Evolutionary conservation across 2,329 filamentous ascomycete genomes (phyloP).

Genomic region (Neocucurbitaria cava): DNA sequence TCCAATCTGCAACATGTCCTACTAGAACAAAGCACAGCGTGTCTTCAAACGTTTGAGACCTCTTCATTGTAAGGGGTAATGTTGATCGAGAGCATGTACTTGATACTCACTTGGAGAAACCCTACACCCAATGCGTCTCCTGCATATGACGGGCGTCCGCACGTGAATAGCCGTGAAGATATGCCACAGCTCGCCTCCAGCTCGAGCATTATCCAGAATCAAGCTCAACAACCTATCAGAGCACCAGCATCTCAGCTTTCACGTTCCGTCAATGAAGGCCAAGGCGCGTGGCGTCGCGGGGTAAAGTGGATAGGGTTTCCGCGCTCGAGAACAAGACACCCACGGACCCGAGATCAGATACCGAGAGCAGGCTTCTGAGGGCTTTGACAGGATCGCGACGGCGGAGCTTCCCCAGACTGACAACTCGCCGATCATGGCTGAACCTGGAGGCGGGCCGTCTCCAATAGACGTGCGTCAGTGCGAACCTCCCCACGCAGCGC

Average conservation of each 20-base stretch:
- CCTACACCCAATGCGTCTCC: background rate
- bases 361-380: slow-evolving; percentile 16
- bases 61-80: background rate
- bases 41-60: background rate
- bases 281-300: slow-evolving; percentile 14
- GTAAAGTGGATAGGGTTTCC: slow-evolving; percentile 6
- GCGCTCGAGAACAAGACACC: background rate
- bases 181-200: background rate
- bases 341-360: slow-evolving; percentile 6
- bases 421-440: slow-evolving; percentile 7
- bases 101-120: background rate
- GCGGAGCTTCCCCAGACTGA: slow-evolving; percentile 3
- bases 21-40: background rate
- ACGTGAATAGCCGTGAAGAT: background rate
- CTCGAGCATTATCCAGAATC: background rate
- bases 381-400: slow-evolving; percentile 9
- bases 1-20: background rate
- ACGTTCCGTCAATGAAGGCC: background rate
- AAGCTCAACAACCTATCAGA: slow-evolving; percentile 1
- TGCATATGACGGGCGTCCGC: background rate
- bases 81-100: background rate
- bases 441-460: slow-evolving; percentile 9
- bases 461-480: slow-evolving; percentile 3
- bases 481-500: slow-evolving; percentile 5
- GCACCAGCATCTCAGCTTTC: background rate